A percentile compares a stretch with the other conserved stretches of the same genome.
Evolutionary conservation across 1,284 basidiomycete genomes (phyloP).

Genomic region (Ganoderma multipileum): DNA sequence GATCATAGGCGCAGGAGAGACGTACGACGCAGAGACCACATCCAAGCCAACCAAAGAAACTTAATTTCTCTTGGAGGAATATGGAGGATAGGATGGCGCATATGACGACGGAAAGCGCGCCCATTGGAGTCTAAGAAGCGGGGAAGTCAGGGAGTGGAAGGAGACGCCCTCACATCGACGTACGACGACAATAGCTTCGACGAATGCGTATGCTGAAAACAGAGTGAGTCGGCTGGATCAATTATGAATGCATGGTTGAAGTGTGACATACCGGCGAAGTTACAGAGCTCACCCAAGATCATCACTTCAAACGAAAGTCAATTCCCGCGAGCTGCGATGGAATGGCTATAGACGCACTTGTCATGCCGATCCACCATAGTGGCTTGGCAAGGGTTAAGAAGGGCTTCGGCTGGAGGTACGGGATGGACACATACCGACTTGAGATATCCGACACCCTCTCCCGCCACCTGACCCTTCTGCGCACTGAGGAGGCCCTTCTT

Average conservation of each 20-base stretch:
- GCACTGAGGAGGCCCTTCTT: slow-evolving; percentile 88
- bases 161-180: slow-evolving; percentile 40
- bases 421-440: slow-evolving; percentile 70
- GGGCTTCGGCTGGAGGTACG: neutral
- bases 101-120: slow-evolving; percentile 95
- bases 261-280: slow-evolving; percentile 71
- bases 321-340: neutral
- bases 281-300: slow-evolving; percentile 83
- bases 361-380: slow-evolving; percentile 91
- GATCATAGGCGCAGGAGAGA: slow-evolving; percentile 18
- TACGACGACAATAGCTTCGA: slow-evolving; percentile 88
- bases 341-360: slow-evolving; percentile 51
- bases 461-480: slow-evolving; percentile 74
- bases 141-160: neutral
- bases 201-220: slow-evolving; percentile 83
- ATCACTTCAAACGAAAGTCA: slow-evolving; percentile 59
- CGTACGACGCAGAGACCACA: slow-evolving; percentile 87
- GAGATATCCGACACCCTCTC: slow-evolving; percentile 95
- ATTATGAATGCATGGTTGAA: neutral
- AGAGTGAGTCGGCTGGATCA: slow-evolving; percentile 11
- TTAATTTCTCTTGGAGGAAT: slow-evolving; percentile 92
- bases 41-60: slow-evolving; percentile 93
- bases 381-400: slow-evolving; percentile 44
- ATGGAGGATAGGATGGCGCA: slow-evolving; percentile 94
- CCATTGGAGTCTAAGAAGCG: slow-evolving; percentile 82